phyloP scores from a whole-genome alignment of 805 yeast genomes.

The Candida namnaoensis region DNA sequence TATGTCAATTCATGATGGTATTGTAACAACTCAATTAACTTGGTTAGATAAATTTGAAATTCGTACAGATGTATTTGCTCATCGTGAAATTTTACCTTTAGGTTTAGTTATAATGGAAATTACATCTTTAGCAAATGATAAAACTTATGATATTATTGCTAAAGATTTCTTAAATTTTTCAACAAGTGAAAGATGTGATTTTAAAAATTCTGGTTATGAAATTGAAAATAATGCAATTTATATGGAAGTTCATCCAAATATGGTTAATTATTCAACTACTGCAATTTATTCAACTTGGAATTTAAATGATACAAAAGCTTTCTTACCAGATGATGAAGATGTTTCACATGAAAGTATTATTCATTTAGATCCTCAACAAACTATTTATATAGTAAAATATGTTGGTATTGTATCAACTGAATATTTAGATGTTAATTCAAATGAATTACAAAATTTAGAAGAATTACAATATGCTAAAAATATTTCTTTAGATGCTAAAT shows the following conservation, averaged over 20 bases:
- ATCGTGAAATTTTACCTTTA: conserved; percentile 43
- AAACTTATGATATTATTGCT: conserved; percentile 24
- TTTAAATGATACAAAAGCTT: conserved; percentile 2
- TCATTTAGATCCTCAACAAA: neutral
- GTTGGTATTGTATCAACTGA: conserved; percentile 64
- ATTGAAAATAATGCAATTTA: conserved; percentile 39
- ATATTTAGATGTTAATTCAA: conserved; percentile 11
- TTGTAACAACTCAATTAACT: conserved; percentile 55
- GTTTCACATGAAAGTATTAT: conserved; percentile 3
- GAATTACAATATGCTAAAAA: conserved; percentile 28
- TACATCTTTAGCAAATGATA: conserved; percentile 22
- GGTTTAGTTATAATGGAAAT: conserved; percentile 51
- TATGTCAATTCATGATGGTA: conserved; percentile 53
- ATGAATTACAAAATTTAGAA: conserved; percentile 8
- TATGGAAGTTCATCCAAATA: conserved; percentile 55
- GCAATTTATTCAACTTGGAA: conserved; percentile 44
- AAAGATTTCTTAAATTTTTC: conserved; percentile 46
- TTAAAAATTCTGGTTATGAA: conserved; percentile 31
- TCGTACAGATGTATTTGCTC: conserved; percentile 48
- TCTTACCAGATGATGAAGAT: conserved; percentile 1
- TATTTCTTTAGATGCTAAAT: conserved; percentile 23
- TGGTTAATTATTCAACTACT: conserved; percentile 47
- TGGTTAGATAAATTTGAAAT: conserved; percentile 50
- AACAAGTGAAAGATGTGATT: conserved; percentile 49
- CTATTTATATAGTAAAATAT: conserved; percentile 32